These are phyloP conservation scores for Scedosporium aurantiacum DNA, from an alignment of 2,329 filamentous ascomycete genomes.

Conservation along the genomic window DNA sequence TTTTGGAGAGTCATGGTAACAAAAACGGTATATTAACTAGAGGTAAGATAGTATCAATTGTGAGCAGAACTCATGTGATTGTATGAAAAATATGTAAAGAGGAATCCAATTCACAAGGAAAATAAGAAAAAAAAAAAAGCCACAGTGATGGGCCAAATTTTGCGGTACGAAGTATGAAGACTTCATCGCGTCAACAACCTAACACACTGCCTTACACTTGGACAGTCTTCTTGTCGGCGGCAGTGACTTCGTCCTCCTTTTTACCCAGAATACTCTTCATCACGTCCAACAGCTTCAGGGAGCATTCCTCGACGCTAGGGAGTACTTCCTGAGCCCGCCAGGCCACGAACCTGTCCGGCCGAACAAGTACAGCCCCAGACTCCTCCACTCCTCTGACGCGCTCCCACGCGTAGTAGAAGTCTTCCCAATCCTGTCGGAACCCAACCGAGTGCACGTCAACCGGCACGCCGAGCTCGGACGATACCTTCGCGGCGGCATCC, in stretches of 20 bases:
- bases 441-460: slow-evolving; percentile 43
- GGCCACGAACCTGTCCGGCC: slow-evolving; percentile 48
- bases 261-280: slow-evolving; percentile 6
- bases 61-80: too few species aligned
- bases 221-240: too few species aligned
- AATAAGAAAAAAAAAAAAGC: too few species aligned
- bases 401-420: slow-evolving; percentile 51
- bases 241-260: background rate
- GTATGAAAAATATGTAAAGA: too few species aligned
- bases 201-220: too few species aligned
- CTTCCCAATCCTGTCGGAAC: slow-evolving; percentile 47
- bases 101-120: too few species aligned
- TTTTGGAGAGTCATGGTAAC: too few species aligned
- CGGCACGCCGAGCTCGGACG: slow-evolving; percentile 28
- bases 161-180: too few species aligned
- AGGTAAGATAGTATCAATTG: too few species aligned
- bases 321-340: slow-evolving; percentile 28
- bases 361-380: slow-evolving; percentile 43
- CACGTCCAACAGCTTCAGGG: slow-evolving; percentile 4
- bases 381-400: slow-evolving; percentile 41
- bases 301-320: background rate
- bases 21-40: too few species aligned
- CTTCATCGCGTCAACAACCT: too few species aligned
- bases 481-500: slow-evolving; percentile 29
- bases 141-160: too few species aligned